Base-by-base conservation (phyloP, 2,329 filamentous ascomycete species). In the Paraphoma sp. region DNA sequence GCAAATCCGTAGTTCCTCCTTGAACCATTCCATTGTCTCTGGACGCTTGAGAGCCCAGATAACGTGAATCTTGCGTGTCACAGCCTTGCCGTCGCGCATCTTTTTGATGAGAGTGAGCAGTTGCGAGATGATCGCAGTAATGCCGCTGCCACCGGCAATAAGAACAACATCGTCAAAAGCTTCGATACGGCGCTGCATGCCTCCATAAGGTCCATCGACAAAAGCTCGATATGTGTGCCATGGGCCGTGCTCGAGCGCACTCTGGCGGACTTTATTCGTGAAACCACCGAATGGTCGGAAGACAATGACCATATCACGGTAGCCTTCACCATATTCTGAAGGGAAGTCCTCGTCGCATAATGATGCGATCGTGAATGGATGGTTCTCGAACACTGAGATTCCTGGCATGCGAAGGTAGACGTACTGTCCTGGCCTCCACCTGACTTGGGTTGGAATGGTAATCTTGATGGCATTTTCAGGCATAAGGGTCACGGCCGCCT, bases 21-120 rank as follows among this genome's bases (percentile, higher is more conserved):
- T 91, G 83, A 97, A 98, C 94, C 94, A 98, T 73, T 97, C 92
- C 88, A 98, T 92, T 1, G 92, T 92, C 76, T 97, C 94, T 12
- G 95, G 87, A 53, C 91, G 87, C 78, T 95, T 96, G 64, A 97
- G 82, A 5, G 93, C 88, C 94, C 94, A 98, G n/a, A 98, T 86
- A 1, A 98, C 91, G 14, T 95, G 89, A 5, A 98, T 89, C 62
- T 89, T 91, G 74, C 90, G 92, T 1, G 93, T 97, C 44, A 97
- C 92, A 33, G 94, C 93, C 76, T 97, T 97, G 48, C 92, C 91
- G 71, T 97, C 93, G 56, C 93, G 88, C 89, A 98, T 97, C 56
- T 93, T 88, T 79, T 97, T 97, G 79, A 97, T 96, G n/a, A 98
- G 82, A 64, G 96, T 92, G 18, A 97, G 83, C 2, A 98, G 82